Evolutionary conservation across 345 rosid species (phyloP).

Genomic region (Xanthoceras sorbifolium): DNA sequence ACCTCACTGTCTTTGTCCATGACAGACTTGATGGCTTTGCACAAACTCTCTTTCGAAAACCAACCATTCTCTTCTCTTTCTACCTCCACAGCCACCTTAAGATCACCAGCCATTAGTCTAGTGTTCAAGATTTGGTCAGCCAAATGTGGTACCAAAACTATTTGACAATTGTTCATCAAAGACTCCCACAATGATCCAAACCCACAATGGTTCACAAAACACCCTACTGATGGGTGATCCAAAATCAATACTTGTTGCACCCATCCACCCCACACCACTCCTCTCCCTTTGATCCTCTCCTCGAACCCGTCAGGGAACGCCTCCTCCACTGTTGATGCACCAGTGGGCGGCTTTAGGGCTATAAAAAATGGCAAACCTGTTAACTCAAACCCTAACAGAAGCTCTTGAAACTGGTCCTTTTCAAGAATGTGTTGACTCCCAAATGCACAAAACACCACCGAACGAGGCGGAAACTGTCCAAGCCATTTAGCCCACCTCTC

Average conservation of each 20-base stretch:
- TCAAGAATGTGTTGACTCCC: slow-evolving; percentile 62
- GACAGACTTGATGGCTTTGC: slow-evolving; percentile 46
- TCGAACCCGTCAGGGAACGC: slow-evolving; percentile 71
- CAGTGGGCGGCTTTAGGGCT: slow-evolving; percentile 57
- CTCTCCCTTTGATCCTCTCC: slow-evolving; percentile 58
- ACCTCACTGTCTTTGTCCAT: slow-evolving; percentile 50
- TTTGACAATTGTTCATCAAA: slow-evolving; percentile 56
- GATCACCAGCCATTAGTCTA: slow-evolving; percentile 50
- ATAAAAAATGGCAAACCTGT: slow-evolving; percentile 59
- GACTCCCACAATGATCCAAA: slow-evolving; percentile 80
- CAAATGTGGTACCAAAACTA: slow-evolving; percentile 56
- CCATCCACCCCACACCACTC: slow-evolving; percentile 58
- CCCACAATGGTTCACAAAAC: slow-evolving; percentile 76
- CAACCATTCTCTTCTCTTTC: slow-evolving; percentile 54
- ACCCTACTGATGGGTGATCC: slow-evolving; percentile 59
- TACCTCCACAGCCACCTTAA: slow-evolving; percentile 61
- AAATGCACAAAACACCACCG: slow-evolving; percentile 66
- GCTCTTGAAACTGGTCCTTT: slow-evolving; percentile 66
- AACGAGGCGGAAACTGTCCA: slow-evolving; percentile 40
- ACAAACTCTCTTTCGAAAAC: slow-evolving; percentile 52
- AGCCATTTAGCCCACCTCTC: slow-evolving; percentile 64
- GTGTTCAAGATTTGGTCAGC: slow-evolving; percentile 71
- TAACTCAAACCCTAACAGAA: slow-evolving; percentile 59
- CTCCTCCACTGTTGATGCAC: slow-evolving; percentile 54
- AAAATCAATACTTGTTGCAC: slow-evolving; percentile 51